phyloP scores from a whole-genome alignment of 2,329 filamentous ascomycete species.

The Stachybotrys elegans region DNA sequence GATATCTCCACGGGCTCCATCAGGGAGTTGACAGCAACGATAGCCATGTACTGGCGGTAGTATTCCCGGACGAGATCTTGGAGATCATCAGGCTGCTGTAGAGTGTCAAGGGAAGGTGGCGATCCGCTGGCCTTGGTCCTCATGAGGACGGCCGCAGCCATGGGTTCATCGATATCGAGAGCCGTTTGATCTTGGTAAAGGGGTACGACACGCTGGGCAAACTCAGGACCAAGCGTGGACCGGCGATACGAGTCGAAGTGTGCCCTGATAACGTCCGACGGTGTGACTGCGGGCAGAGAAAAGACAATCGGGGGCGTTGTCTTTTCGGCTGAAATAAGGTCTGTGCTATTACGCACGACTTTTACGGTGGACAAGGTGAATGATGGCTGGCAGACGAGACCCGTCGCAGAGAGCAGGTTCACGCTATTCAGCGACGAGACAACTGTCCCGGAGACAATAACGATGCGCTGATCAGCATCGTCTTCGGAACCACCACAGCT shows the following conservation, averaged over 20 bases:
- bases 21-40: conserved; percentile 25
- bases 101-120: conserved; percentile 13
- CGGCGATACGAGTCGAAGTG: conserved; percentile 13
- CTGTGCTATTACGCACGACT: conserved; percentile 12
- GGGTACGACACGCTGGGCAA: conserved; percentile 2
- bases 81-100: conserved; percentile 19
- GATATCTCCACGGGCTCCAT: conserved; percentile 16
- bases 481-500: conserved; percentile 13
- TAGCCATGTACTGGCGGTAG: conserved; percentile 27
- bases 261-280: conserved; percentile 14
- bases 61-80: conserved; percentile 21
- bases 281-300: conserved; percentile 13
- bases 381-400: conserved; percentile 16
- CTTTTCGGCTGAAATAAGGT: conserved; percentile 9
- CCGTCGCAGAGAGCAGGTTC: conserved; percentile 8
- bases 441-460: conserved; percentile 14
- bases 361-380: conserved; percentile 13
- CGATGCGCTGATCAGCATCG: conserved; percentile 15
- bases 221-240: not conserved
- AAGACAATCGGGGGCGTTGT: conserved; percentile 8
- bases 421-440: conserved; percentile 9
- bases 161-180: conserved; percentile 25
- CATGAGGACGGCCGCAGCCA: conserved; percentile 26
- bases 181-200: conserved; percentile 17
- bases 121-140: conserved; percentile 14